These are phyloP conservation scores for Panicum miliaceum DNA, from an alignment of 176 grass and related monocot genomes.

Conservation along the genomic window DNA sequence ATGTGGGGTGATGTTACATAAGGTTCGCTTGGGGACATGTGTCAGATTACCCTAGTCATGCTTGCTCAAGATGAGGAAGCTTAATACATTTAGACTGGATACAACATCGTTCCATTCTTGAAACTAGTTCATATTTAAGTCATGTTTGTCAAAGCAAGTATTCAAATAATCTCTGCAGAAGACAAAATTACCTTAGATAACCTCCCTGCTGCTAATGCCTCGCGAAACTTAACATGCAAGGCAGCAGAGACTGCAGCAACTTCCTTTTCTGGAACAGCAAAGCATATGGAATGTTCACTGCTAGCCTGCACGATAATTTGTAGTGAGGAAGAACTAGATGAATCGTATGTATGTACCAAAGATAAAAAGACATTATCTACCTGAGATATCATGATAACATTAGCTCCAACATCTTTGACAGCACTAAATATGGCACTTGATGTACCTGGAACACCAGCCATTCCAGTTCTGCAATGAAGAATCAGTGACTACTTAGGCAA, in stretches of 20 bases:
- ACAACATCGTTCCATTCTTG: not conserved
- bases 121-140: not conserved
- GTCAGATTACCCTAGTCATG: slow-evolving; percentile 30
- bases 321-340: slow-evolving; percentile 44
- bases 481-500: slow-evolving; percentile 33
- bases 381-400: slow-evolving; percentile 99
- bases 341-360: slow-evolving; percentile 32
- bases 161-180: slow-evolving; percentile 11
- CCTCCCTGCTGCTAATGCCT: slow-evolving; percentile 88
- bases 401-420: slow-evolving; percentile 96
- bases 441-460: slow-evolving; percentile 99
- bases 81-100: not conserved
- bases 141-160: slow-evolving; percentile 10
- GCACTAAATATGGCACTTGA: slow-evolving; percentile 84
- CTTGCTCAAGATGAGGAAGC: slow-evolving; percentile 2
- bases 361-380: slow-evolving; percentile 46
- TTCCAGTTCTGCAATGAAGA: slow-evolving; percentile 87
- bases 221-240: slow-evolving; percentile 72
- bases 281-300: slow-evolving; percentile 97
- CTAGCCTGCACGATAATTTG: slow-evolving; percentile 73
- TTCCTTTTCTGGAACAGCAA: slow-evolving; percentile 97
- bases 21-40: not conserved
- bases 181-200: slow-evolving; percentile 74
- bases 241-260: slow-evolving; percentile 79
- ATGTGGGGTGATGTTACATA: slow-evolving; percentile 4